Evolutionary conservation across 768 basidiomycete genomes (phyloP).

Genomic region (Amanita phalloides): DNA sequence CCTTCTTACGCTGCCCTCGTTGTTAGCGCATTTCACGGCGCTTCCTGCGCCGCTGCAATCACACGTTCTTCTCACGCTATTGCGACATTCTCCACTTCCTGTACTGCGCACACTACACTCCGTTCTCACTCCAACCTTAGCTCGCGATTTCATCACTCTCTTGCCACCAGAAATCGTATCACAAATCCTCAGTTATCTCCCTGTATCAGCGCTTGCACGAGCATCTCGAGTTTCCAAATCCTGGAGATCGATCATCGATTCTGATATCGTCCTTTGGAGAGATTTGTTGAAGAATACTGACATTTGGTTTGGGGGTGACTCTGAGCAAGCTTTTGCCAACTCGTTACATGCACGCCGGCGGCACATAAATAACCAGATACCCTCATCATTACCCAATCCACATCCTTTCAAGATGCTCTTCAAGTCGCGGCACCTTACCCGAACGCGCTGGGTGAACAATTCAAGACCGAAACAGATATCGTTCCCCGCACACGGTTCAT

Average conservation of each 20-base stretch:
- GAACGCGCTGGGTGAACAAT: conserved; percentile 70
- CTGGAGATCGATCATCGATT: conserved; percentile 90
- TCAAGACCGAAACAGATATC: conserved; percentile 64
- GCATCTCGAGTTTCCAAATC: conserved; percentile 82
- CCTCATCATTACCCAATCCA: conserved; percentile 51
- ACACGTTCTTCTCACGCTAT: conserved; percentile 84
- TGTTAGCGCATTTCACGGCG: conserved; percentile 71
- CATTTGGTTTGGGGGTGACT: conserved; percentile 84
- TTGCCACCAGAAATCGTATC: conserved; percentile 91
- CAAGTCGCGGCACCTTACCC: conserved; percentile 78
- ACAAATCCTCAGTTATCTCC: conserved; percentile 76
- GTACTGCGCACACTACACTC: conserved; percentile 86
- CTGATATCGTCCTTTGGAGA: conserved; percentile 83
- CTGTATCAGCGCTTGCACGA: conserved; percentile 72
- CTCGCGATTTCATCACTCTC: conserved; percentile 88
- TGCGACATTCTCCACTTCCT: conserved; percentile 85
- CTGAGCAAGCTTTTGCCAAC: conserved; percentile 71
- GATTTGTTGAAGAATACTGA: conserved; percentile 75
- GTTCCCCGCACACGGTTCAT: conserved; percentile 81
- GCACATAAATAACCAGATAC: conserved; percentile 22
- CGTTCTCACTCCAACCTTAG: conserved; percentile 81
- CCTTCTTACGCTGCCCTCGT: conserved; percentile 74
- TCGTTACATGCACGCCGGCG: conserved; percentile 55
- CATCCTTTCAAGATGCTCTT: conserved; percentile 91
- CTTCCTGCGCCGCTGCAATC: conserved; percentile 82